Evolutionary conservation across 169 alveolate species (phyloP).

Genomic region (Theileria parva): DNA sequence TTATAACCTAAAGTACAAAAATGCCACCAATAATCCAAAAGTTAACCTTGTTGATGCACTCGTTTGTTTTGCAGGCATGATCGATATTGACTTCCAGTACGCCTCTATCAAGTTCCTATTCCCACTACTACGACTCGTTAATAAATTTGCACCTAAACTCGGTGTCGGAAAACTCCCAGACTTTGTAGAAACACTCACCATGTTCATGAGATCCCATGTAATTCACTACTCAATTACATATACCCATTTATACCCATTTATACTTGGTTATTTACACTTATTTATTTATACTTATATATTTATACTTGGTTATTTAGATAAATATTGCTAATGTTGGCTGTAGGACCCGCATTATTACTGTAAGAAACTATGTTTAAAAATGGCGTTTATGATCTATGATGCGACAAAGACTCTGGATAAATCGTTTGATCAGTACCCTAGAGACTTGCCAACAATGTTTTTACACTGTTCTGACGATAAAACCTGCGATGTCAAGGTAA

Average conservation of each 20-base stretch:
- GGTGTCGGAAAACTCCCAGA: neutral
- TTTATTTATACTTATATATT: no score
- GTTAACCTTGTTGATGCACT: slow-evolving; percentile 64
- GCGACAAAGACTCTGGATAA: slow-evolving; percentile 64
- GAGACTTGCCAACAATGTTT: slow-evolving; percentile 60
- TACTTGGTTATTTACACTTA: no score
- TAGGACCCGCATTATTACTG: slow-evolving; percentile 52
- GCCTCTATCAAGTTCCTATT: slow-evolving; percentile 29
- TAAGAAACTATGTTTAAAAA: slow-evolving; percentile 37
- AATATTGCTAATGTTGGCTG: neutral
- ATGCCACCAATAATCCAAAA: neutral
- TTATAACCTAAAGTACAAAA: slow-evolving; percentile 38
- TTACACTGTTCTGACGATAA: slow-evolving; percentile 62
- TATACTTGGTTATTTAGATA: neutral
- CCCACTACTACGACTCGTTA: slow-evolving; percentile 30
- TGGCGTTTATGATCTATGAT: slow-evolving; percentile 50
- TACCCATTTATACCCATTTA: no score
- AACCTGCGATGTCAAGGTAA: slow-evolving; percentile 47
- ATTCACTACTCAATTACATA: neutral
- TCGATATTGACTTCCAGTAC: slow-evolving; percentile 49
- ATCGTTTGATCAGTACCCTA: slow-evolving; percentile 47
- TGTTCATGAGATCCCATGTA: slow-evolving; percentile 27
- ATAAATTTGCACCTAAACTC: slow-evolving; percentile 47
- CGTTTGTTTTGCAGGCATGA: slow-evolving; percentile 71
- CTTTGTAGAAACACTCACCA: neutral